A percentile compares a stretch with the other conserved stretches of the same genome.
phyloP scores from a whole-genome alignment of 2,329 filamentous ascomycete genomes.

The Clonostachys sp. region DNA sequence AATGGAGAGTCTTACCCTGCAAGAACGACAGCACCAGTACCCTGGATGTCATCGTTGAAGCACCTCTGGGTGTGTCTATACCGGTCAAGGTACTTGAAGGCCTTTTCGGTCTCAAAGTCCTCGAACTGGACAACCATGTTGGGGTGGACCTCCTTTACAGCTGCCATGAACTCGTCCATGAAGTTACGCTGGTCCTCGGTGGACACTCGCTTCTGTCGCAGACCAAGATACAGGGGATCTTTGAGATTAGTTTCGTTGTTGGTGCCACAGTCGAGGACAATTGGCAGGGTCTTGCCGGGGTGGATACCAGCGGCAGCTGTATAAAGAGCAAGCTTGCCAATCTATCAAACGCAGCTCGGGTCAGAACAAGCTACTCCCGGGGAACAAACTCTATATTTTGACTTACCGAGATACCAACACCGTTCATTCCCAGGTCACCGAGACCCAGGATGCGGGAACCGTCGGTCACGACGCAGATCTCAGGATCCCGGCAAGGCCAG shows the following conservation, averaged over 20 bases:
- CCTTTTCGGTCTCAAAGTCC: conserved; percentile 89
- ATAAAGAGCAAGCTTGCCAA: conserved; percentile 94
- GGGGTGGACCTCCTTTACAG: conserved; percentile 69
- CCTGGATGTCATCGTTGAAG: conserved; percentile 99
- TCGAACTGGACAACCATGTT: conserved; percentile 84
- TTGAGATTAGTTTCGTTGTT: conserved; percentile 62
- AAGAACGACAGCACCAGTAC: conserved; percentile 91
- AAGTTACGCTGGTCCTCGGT: conserved; percentile 81
- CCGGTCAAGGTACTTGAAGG: conserved; percentile 87
- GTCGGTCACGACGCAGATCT: conserved; percentile 96
- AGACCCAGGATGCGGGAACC: conserved; percentile 90
- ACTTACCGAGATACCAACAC: conserved; percentile 90
- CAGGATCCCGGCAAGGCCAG: conserved; percentile 84
- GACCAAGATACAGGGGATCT: conserved; percentile 82
- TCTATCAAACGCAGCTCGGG: conserved; percentile 29
- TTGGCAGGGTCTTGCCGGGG: conserved; percentile 75
- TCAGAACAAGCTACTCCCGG: conserved; percentile 8
- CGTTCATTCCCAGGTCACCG: conserved; percentile 92
- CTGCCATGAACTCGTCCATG: conserved; percentile 96
- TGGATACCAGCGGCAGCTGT: conserved; percentile 93
- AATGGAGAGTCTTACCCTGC: conserved; percentile 55
- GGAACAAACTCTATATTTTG: neutral
- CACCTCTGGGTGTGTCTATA: conserved; percentile 87
- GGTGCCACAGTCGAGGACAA: conserved; percentile 64
- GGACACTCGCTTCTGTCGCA: conserved; percentile 75